A percentile compares a stretch with the other conserved stretches of the same genome.
Evolutionary conservation across 768 basidiomycete species (phyloP).

Genomic region (Suillus americanus): DNA sequence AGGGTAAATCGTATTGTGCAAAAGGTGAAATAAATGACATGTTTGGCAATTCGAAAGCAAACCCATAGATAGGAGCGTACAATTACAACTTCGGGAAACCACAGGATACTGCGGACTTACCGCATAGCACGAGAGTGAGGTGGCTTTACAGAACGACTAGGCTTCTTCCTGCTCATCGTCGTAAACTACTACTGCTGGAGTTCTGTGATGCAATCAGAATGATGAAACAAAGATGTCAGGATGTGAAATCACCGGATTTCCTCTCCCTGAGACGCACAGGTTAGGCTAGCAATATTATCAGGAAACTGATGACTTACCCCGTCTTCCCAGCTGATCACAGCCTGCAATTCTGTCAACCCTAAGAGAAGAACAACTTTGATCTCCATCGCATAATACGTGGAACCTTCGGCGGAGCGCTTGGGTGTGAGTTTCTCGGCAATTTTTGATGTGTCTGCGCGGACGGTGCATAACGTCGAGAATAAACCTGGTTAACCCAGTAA

Average conservation of each 20-base stretch:
- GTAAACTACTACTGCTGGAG: conserved; percentile 31
- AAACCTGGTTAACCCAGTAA: conserved; percentile 19
- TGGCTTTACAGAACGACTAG: neutral
- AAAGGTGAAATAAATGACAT: neutral
- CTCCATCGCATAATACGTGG: conserved; percentile 26
- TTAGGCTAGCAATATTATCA: conserved; percentile 1
- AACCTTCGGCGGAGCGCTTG: conserved; percentile 21
- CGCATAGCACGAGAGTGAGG: neutral
- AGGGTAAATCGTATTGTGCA: neutral
- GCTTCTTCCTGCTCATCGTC: conserved; percentile 21
- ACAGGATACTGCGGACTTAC: neutral
- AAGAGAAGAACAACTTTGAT: conserved; percentile 45
- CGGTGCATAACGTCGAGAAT: conserved; percentile 36
- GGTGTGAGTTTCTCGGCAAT: conserved; percentile 25
- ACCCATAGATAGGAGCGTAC: neutral
- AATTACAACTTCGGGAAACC: conserved; percentile 1
- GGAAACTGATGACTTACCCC: conserved; percentile 33
- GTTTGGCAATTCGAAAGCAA: neutral
- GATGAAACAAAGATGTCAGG: neutral
- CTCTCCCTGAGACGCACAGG: conserved; percentile 26
- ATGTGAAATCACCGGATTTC: conserved; percentile 34
- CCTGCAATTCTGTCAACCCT: conserved; percentile 53
- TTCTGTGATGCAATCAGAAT: conserved; percentile 13
- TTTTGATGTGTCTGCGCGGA: conserved; percentile 33
- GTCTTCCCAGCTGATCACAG: conserved; percentile 51